Evolutionary conservation across 768 basidiomycete genomes (phyloP), one percentile per base, ranked within the genome.

Genomic region (Leccinum subgranulosum): DNA sequence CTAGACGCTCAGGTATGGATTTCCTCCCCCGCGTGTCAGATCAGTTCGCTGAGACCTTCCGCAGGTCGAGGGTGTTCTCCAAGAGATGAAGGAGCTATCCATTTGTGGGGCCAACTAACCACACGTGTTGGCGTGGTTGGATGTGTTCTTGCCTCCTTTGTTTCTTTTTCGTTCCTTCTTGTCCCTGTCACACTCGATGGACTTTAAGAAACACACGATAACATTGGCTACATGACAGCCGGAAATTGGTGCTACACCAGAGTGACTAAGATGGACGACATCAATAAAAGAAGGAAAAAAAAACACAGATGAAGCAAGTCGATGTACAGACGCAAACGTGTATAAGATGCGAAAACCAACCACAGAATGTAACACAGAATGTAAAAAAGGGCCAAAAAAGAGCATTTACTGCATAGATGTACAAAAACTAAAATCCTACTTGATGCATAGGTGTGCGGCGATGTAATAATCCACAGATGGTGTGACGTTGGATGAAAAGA

Each of bases 71-170:
- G 87, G 86, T 15, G 92, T 94, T n/a, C 76, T 99, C 49, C 91
- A 94, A 66, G 94, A 98, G 75, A 98, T 99, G 94, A 85, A 86
- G 69, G 94, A 96, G 67, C 75, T 98, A 51, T 91, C 91, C 6
- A 99, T 99, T 66, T 97, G 92, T 68, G 94, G 94, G 14, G 89
- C 67, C 50, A 76, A 66, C 59, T 76, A 70, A 52, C 28, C 41
- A 1, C 33, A 1, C 27, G 23, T n/a, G 9, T 3, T 14, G 25
- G 21, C 5, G 4, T 31, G 41, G 45, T 43, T 14, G 47, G 56
- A 21, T 43, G 17, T 19, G 27, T 15, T 34, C 47, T n/a, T 61
- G 57, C 27, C 23, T 59, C 54, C 33, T 45, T 25, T 46, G 23
- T 25, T 46, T 64, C 21, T 33, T n/a, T 55, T 53, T 29, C 15